Evolutionary conservation across 768 basidiomycete genomes (phyloP), one percentile per base, ranked within the genome.

Genomic region (Mycena capillaripes): DNA sequence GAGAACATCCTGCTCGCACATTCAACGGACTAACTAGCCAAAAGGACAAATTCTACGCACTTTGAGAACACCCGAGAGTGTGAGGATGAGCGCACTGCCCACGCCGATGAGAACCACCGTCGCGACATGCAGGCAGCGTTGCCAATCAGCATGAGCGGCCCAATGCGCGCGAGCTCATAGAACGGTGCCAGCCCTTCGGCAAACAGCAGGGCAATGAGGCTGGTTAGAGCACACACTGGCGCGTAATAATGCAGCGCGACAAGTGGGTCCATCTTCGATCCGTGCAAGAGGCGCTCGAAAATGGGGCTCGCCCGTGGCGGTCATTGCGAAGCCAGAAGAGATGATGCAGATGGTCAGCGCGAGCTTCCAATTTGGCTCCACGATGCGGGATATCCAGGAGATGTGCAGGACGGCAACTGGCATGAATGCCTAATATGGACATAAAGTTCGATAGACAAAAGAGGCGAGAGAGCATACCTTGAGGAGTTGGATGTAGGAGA

Each of bases 401-500:
- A 99, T 97, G 70, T 97, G 89, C 56, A 98, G 89, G 76, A 97
- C 96, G 0, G 95, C 94, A 23, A 65, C 97, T 91, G 69, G 93
- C 92, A 25, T 92, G 84, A 98, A 98, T 3, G 69, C 69, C 69
- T 70, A n/a, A n/a, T n/a, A n/a, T n/a, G n/a, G 42, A 12, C 11
- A 27, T 14, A 17, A 30, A n/a, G 21, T 17, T 34, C 32, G 82
- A 97, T n/a, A n/a, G 98, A 0, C 10, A 30, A 44, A 25, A 34
- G 19, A 44, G 6, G 16, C 91, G 25, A 42, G 42, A 36, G 32
- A 19, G 3, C 85, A 36, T 44, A 92, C 93, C 89, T 96, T 96
- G 80, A 97, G 91, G 95, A 98, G 96, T 82, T 99, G 97, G 76
- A 99, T 98, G 83, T 97, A 99, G 0, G 95, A 91, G 16, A 99